Evolutionary conservation across 257 asterid genomes (phyloP), one percentile per base, ranked within the genome.

Genomic region (Solanum piurae): DNA sequence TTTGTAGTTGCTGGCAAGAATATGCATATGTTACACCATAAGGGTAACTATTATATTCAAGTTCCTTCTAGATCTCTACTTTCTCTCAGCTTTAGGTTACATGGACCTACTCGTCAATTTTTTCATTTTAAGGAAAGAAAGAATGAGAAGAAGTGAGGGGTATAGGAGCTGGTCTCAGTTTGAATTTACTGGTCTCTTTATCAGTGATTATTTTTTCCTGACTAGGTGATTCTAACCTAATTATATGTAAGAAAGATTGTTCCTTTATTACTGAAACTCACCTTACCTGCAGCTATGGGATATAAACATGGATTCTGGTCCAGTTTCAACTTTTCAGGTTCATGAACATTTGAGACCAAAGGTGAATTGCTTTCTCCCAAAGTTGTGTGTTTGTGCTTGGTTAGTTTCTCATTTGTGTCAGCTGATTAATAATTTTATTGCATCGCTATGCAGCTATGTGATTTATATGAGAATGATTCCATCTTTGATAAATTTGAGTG

Each of bases 251-350:
- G 64, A 79, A 44, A 29, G 69, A 80, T 46, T 31, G 86, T 20
- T 82, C 71, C 86, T 20, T 86, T 31, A 36, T 42, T 33, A 29
- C 83, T 86, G 83, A 72, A 68, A 84, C 44, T 21, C 29, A 88
- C 29, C 29, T 79, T 83, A 88, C 84, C 92, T 90, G 66, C 98
- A 98, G 99, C 92, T 98, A 68, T 98, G 99, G 99, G 99, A 97
- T 90, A 91, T 97, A 69, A 97, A 97, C 90, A 97, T 95, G 99
- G 99, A 97, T 90, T 92, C 98, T 91, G 98, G 99, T 87, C 99
- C 99, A 85, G 98, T 97, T 87, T 79, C 98, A 49, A 95, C 99
- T 64, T 97, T 91, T 93, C 99, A 95, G 95, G 99, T 97, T 91
- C 99, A 97, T 8, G 99, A 97, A 92, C 83, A 97, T 90, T 90